A percentile compares a stretch with the other conserved stretches of the same genome.
Evolutionary conservation across 2,329 filamentous ascomycete species (phyloP).

Genomic region (Fusarium mangiferae): DNA sequence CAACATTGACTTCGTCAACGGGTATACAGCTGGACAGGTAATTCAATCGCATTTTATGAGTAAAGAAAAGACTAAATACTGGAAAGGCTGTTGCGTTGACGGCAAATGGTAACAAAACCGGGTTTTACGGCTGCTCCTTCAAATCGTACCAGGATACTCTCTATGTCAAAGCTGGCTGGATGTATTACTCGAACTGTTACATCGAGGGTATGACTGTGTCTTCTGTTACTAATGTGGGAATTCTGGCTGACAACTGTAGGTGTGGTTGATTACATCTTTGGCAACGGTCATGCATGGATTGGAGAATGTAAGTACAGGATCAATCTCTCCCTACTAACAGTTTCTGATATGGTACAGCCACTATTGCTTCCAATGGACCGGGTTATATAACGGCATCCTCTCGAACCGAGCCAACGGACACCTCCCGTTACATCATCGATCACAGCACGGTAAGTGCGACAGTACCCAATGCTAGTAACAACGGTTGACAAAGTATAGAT

Average conservation of each 20-base stretch:
- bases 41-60: accelerated
- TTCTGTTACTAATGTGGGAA: no score
- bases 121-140: background rate
- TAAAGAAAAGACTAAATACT: background rate
- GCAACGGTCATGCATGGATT: background rate
- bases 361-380: background rate
- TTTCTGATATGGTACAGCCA: background rate
- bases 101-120: background rate
- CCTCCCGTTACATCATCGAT: background rate
- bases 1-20: background rate
- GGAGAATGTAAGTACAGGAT: background rate
- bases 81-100: background rate
- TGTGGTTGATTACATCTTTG: background rate
- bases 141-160: background rate
- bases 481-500: accelerated
- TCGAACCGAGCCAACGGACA: background rate
- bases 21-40: background rate
- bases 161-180: background rate
- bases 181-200: background rate
- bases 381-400: background rate
- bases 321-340: background rate
- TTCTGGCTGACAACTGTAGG: no score
- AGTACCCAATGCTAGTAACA: no score
- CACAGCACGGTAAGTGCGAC: background rate
- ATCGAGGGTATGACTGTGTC: background rate